Evolutionary conservation across 1,284 basidiomycete species (phyloP), one percentile per base, ranked within the genome.

Genomic region (Takashimella tepidaria): DNA sequence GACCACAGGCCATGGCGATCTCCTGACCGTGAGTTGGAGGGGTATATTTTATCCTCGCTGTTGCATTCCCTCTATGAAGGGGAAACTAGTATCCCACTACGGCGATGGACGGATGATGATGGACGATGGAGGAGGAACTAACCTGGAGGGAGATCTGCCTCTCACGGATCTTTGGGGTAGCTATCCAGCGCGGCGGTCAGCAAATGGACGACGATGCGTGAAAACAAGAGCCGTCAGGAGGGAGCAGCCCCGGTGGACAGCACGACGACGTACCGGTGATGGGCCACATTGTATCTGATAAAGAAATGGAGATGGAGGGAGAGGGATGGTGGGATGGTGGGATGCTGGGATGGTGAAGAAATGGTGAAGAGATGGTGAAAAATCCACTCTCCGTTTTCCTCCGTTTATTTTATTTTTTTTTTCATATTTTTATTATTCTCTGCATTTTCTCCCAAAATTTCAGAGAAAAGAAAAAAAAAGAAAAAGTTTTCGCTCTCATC

Each of bases 121-220:
- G n/a, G n/a, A n/a, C n/a, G n/a, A n/a, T n/a, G n/a, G n/a, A n/a
- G n/a, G n/a, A n/a, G n/a, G n/a, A 22, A 69, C 70, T 40, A 53
- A 75, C 73, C 68, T 75, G 73, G 56, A 66, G 55, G 47, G 54
- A 53, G 55, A 68, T 66, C 62, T 75, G 73, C 68, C 69, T 72
- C 58, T 67, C 68, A 57, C 62, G 51, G 57, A 75, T 59, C 46
- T 60, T 58, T 62, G 70, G 70, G 49, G 60, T 58, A 52, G 56
- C 69, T 71, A 55, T 22, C 16, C 25, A 8, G 8, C 31, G 31
- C n/a, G n/a, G n/a, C n/a, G n/a, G n/a, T n/a, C n/a, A n/a, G n/a
- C n/a, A n/a, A n/a, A n/a, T n/a, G n/a, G n/a, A n/a, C n/a, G n/a
- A n/a, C n/a, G n/a, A n/a, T n/a, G n/a, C n/a, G 10, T 37, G 37